Conservation (phyloP, 2,329 filamentous ascomycete species). For the Hypoxylon sp. region DNA sequence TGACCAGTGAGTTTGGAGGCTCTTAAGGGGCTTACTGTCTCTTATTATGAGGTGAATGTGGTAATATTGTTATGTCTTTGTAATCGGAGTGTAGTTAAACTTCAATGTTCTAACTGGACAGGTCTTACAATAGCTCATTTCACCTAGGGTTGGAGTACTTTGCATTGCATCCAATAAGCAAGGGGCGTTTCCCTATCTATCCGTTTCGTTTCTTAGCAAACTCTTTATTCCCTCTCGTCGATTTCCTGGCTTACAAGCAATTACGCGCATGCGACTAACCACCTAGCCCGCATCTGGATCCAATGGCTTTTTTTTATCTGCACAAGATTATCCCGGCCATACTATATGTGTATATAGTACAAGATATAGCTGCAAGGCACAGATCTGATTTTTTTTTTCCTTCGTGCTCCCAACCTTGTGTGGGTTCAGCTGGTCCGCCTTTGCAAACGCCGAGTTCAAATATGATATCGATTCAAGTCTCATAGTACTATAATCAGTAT, state of each 20-base stretch:
- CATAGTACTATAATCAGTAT: conserved; percentile 13
- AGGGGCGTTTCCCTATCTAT: conserved; percentile 24
- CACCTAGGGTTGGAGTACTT: conserved; percentile 5
- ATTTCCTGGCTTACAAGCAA: conserved; percentile 40
- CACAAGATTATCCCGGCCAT: conserved; percentile 13
- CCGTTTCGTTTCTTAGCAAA: conserved; percentile 38
- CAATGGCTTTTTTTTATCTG: conserved; percentile 18
- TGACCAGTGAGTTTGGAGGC: conserved; percentile 1
- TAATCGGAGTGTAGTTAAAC: neutral
- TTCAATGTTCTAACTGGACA: conserved; percentile 17
- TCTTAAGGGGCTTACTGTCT: neutral
- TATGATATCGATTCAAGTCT: conserved; percentile 15
- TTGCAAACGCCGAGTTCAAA: conserved; percentile 15
- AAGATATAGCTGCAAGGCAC: conserved; percentile 41
- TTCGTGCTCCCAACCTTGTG: conserved; percentile 14
- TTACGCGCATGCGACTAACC: conserved; percentile 49
- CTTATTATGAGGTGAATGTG: neutral
- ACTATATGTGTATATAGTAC: conserved; percentile 16
- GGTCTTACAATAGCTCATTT: conserved; percentile 24
- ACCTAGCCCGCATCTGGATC: conserved; percentile 35
- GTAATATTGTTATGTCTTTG: neutral
- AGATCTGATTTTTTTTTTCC: conserved; percentile 25
- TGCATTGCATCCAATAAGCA: conserved; percentile 19
- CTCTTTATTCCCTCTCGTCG: conserved; percentile 31
- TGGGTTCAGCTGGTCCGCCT: neutral